Evolutionary conservation across 164 flowering plant genomes (phyloP), one percentile per base, ranked within the genome.

Genomic region (Warburgia ugandensis): DNA sequence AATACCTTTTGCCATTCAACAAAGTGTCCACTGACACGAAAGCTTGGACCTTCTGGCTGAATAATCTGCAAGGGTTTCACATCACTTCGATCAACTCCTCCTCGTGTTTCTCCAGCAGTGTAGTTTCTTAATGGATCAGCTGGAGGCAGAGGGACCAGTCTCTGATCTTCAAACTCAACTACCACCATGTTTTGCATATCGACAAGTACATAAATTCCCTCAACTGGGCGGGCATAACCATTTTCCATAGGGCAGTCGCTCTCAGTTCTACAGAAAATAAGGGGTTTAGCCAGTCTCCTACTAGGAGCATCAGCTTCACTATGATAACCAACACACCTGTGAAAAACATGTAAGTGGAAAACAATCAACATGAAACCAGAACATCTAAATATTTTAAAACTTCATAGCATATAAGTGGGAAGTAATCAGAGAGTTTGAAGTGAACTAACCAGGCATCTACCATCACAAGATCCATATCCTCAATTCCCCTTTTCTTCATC

Each of bases 31-130:
- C 66, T 65, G 19, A 87, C 79, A 40, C 96, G 94, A 59, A 84
- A 87, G 69, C 96, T 87, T 17, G 96, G 96, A 41, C 96, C 96
- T 71, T 87, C 96, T n/a, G 88, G 86, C 72, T 87, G 96, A 60
- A 77, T 52, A 64, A 84, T 84, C 48, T 80, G 77, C 48, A 87
- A 73, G n/a, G 94, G 86, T 51, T 87, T 87, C 49, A 87, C 75
- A 67, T 87, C 96, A 76, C 94, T 84, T 11, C 96, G 70, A 59
- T 87, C 96, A 55, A 84, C 86, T 27, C 96, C 96, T 36, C 94
- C 96, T 64, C 96, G 76, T 40, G 91, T 71, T 63, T 78, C 91
- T 42, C 88, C 96, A 48, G 83, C 53, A 52, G 96, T 84, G 44
- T 82, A 87, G 62, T 84, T 87, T 70, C 96, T 80, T 54, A 87